Base-by-base conservation (phyloP, 2,329 filamentous ascomycete genomes). In the Tolypocladium endophyticum region DNA sequence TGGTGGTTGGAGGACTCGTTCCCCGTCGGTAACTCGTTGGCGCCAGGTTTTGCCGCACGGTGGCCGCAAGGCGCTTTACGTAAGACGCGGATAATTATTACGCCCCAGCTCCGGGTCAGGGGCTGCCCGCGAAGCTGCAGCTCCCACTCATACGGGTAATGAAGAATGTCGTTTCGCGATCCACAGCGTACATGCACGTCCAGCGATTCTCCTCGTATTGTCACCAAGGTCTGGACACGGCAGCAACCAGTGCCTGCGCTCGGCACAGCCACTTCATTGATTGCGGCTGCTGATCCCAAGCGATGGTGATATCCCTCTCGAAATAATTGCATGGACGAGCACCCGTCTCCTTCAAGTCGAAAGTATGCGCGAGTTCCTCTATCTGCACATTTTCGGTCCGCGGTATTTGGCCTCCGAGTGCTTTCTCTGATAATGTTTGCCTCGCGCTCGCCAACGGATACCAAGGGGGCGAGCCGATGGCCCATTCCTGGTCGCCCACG, bases 41-140 rank as follows among this genome's bases (percentile, higher is more conserved):
- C 18, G 56, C 68, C 72, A 74, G 72, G 74, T 74, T 76, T 76
- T 77, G 74, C 73, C 71, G 70, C 65, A 53, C 30, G 50, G 50
- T 53, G 30, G 50, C 50, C 30, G 50, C 9, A 54, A 35, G 20
- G 69, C n/a, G 41, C 47, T 18, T 58, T 58, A 58, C 41, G 47
- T 58, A 58, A 54, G 23, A 33, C 12, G 12, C 50, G 50, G 50
- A 54, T 36, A 35, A 54, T 36, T 5, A 54, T 35, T 36, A 35
- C 50, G 30, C 50, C 50, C 28, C 28, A 8, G 30, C 30, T 36
- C 50, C 50, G 25, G 16, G 47, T 20, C 43, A 25, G 43, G 43
- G 23, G 23, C 12, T 5, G 43, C 39, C 5, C 4, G 20, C n/a
- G n/a, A n/a, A n/a, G n/a, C n/a, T n/a, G n/a, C n/a, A n/a, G n/a